Evolutionary conservation across 2,329 filamentous ascomycete genomes (phyloP), one percentile per base, ranked within the genome.

Genomic region (Endothia cerciana): DNA sequence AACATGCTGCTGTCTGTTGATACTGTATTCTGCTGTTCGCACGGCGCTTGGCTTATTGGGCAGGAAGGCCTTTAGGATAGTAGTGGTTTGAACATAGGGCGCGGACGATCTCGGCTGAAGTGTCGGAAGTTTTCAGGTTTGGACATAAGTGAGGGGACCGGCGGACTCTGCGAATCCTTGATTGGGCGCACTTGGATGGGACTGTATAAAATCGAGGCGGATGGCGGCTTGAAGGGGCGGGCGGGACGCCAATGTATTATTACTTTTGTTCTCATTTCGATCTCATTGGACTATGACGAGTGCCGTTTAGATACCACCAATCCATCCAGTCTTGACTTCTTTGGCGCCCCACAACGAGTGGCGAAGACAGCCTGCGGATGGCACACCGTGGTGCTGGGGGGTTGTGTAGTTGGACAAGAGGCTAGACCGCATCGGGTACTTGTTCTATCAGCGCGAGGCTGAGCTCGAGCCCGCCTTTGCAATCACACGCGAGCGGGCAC

Each of bases 231-330:
- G 25, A 15, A n/a, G 28, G 43, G n/a, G 19, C 13, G 28, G 47
- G 17, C n/a, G 51, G 51, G 51, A 55, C 7, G 51, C 51, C 51
- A 55, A 55, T 58, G 38, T 58, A 58, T 58, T 38, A 33, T 56
- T 56, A 56, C 30, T 30, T 59, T 57, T 41, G 25, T n/a, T 30
- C 30, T 45, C 4, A 1, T 19, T 30, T 45, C 22, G 7, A 13
- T n/a, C 3, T 59, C 30, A 25, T 45, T 38, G 33, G 55, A 41
- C 22, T 17, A 22, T 58, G 36, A 38, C 41, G 55, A 55, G 51
- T 28, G 51, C 56, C 15, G 36, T 53, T 53, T 63, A 65, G 64
- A 65, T 65, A 65, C 64, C 64, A 65, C 60, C 60, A 59, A 57
- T 38, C 56, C n/a, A 22, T 6, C 41, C 49, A 55, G 17, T 62